Evolutionary conservation across 2,329 filamentous ascomycete species (phyloP), one percentile per base, ranked within the genome.

Genomic region (Phaeosphaeria sp.): DNA sequence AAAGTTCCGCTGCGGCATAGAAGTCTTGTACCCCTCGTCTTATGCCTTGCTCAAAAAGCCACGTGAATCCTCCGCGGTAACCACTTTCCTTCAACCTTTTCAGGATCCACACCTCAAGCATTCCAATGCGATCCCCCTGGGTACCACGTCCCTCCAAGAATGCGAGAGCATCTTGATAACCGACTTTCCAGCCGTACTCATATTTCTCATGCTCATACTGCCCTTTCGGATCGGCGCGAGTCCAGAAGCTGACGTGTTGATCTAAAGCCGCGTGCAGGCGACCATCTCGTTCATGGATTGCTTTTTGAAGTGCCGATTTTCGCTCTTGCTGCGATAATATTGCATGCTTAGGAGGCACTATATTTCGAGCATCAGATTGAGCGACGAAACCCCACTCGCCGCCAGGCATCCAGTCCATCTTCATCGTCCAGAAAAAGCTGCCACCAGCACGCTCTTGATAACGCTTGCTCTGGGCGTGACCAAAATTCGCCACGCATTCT

Each of bases 321-420:
- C 55, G 62, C n/a, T 66, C 60, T 30, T 64, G 54, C 20, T 47
- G n/a, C 2, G 56, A 43, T 21, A 63, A 23, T 18, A 22, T 25
- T 15, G 23, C 74, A 56, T 49, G 84, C 62, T 1, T 63, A 64
- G 54, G 83, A 71, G 53, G 76, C 68, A 39, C 63, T 52, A 36
- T 84, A 79, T 65, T 66, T 2, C 75, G 72, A 21, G 77, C 78
- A 21, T 83, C 79, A 9, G 77, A 80, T 72, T 85, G 83, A 39
- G 82, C 78, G 20, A 79, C 78, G 72, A 87, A 87, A 0, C 85
- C 85, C 85, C 85, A 87, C 69, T 85, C 85, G 13, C 84, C 85
- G 13, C 84, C 85, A n/a, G 81, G 80, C 80, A 85, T 85, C 84
- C 85, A 87, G 61, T 85, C 80, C 84, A 87, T 87, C 54, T 85